Conservation (phyloP, 257 asterid species). For the Handroanthus guayacan region DNA sequence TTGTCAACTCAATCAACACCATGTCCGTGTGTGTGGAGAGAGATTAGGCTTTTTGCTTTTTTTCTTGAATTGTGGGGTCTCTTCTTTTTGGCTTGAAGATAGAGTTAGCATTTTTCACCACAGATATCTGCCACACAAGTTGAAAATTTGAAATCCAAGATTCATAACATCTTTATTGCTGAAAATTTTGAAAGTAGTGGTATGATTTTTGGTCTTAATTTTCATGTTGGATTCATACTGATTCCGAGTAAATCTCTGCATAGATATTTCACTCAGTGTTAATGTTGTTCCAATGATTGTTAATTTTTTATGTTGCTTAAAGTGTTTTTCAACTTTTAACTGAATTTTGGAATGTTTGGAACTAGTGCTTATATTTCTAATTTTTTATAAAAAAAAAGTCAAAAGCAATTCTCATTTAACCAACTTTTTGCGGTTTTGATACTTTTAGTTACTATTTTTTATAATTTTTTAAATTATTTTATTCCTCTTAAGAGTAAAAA, state of each 20-base stretch:
- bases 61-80: constrained; percentile 42
- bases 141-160: constrained; percentile 30
- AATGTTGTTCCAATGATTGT: not conserved
- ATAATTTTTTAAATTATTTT: too few relatives aligned
- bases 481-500: too few relatives aligned
- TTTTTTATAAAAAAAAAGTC: too few relatives aligned
- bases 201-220: constrained; percentile 10
- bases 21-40: constrained; percentile 8
- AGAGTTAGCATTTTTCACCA: constrained; percentile 41
- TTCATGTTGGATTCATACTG: not conserved
- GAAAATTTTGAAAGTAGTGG: constrained; percentile 29
- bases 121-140: constrained; percentile 36
- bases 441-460: too few relatives aligned
- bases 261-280: too few relatives aligned
- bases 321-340: too few relatives aligned
- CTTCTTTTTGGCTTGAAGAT: constrained; percentile 41
- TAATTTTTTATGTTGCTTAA: not conserved
- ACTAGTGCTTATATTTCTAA: too few relatives aligned
- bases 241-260: too few relatives aligned
- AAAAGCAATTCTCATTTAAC: too few relatives aligned
- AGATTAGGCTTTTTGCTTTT: constrained; percentile 25
- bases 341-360: too few relatives aligned
- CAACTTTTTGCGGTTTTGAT: too few relatives aligned
- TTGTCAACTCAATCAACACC: constrained; percentile 30
- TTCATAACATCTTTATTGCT: not conserved